Percentiles rank a stretch among this genome's conserved stretches.
These are phyloP conservation scores for Pyrenula aspistea DNA, from an alignment of 495 filamentous ascomycete genomes.

Conservation along the genomic window DNA sequence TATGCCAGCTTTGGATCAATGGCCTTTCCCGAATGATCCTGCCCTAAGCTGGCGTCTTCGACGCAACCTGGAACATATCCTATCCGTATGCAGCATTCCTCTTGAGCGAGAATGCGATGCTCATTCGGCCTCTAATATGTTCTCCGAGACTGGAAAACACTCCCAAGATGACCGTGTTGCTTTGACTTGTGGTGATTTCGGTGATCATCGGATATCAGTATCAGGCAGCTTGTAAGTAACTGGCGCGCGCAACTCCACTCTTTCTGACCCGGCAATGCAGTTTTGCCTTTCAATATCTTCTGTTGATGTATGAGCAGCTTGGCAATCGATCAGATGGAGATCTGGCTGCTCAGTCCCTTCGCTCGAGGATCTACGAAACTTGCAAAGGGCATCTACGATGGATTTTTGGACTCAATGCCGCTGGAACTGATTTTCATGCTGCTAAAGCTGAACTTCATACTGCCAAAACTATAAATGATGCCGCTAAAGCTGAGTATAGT, in stretches of 20 bases:
- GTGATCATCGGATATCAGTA: background rate
- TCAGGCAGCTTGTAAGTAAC: background rate
- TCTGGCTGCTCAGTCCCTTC: background rate
- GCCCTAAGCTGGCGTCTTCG: background rate
- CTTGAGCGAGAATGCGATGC: background rate
- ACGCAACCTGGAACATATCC: background rate
- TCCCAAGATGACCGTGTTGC: background rate
- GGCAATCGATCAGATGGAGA: background rate
- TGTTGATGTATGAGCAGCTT: background rate
- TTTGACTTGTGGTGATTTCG: background rate
- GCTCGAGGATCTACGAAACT: background rate
- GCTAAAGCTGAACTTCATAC: background rate
- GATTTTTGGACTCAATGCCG: background rate
- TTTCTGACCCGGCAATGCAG: background rate
- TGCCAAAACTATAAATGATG: background rate
- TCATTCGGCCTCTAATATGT: background rate
- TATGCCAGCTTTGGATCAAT: background rate
- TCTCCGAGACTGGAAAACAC: background rate
- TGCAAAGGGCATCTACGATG: background rate
- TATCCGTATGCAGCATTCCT: background rate
- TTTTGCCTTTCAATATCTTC: background rate
- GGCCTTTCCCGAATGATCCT: background rate
- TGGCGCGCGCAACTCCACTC: background rate
- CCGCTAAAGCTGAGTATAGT: background rate
- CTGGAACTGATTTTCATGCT: background rate